Conservation (phyloP, 352 stramenopile genomes). For the Globisporangium okanoganense region DNA sequence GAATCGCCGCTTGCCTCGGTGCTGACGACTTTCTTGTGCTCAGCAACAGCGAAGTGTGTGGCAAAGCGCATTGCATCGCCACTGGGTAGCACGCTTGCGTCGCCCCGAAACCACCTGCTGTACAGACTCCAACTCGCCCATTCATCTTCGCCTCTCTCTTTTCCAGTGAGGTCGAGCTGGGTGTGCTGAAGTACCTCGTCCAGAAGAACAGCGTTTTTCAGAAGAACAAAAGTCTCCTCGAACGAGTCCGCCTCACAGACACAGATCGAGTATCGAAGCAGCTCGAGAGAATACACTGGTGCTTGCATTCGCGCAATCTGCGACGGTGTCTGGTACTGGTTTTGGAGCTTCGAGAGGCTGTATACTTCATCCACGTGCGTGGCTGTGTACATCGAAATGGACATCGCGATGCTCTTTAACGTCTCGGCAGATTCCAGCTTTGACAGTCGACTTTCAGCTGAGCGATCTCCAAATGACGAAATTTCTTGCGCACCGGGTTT, state of each 20-base stretch:
- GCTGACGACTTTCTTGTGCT: slow-evolving; percentile 37
- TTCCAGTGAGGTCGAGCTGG: slow-evolving; percentile 22
- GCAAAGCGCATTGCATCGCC: slow-evolving; percentile 54
- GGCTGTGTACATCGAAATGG: slow-evolving; percentile 57
- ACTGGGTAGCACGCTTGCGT: slow-evolving; percentile 42
- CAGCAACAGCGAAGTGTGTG: slow-evolving; percentile 53
- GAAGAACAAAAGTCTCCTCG: slow-evolving; percentile 54
- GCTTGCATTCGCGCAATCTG: slow-evolving; percentile 44
- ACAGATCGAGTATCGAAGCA: slow-evolving; percentile 60
- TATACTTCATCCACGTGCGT: slow-evolving; percentile 57
- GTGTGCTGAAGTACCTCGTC: slow-evolving; percentile 51
- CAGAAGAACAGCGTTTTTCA: slow-evolving; percentile 51
- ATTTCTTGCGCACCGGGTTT: background rate
- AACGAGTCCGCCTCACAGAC: slow-evolving; percentile 50
- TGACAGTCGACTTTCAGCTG: slow-evolving; percentile 1
- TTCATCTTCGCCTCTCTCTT: background rate
- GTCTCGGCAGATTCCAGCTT: slow-evolving; percentile 12
- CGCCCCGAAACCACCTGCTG: slow-evolving; percentile 52
- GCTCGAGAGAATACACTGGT: slow-evolving; percentile 51
- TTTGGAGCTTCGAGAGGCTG: slow-evolving; percentile 11
- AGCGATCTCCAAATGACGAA: background rate
- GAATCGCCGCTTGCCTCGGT: slow-evolving; percentile 21
- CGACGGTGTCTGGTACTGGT: slow-evolving; percentile 16
- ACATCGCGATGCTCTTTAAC: slow-evolving; percentile 52
- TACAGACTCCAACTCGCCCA: slow-evolving; percentile 33